phyloP scores from a whole-genome alignment of 2,329 filamentous ascomycete genomes.

The Aspergillus brasiliensis region DNA sequence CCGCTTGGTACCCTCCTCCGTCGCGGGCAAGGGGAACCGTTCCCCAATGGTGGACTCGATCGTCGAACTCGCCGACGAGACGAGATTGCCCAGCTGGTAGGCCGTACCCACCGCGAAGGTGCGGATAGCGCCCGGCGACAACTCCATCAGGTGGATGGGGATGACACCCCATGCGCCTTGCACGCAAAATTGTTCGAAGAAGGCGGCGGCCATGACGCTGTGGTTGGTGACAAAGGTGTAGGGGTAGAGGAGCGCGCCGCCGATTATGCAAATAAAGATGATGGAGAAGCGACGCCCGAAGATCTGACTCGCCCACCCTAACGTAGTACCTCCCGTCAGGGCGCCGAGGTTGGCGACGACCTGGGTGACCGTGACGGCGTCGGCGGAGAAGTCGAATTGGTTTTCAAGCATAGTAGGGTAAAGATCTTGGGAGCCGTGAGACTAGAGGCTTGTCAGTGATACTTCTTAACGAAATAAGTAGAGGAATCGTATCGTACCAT shows the following conservation, averaged over 20 bases:
- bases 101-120: conserved; percentile 65
- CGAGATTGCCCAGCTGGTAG: conserved; percentile 67
- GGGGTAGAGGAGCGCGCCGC: conserved; percentile 78
- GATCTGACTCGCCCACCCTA: conserved; percentile 70
- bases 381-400: conserved; percentile 57
- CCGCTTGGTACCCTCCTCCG: conserved; percentile 51
- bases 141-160: conserved; percentile 69
- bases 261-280: conserved; percentile 63
- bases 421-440: conserved; percentile 71
- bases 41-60: conserved; percentile 77
- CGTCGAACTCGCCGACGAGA: conserved; percentile 65
- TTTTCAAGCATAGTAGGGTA: conserved; percentile 64
- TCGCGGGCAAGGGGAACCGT: conserved; percentile 68
- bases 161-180: conserved; percentile 76
- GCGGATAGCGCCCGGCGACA: conserved; percentile 61
- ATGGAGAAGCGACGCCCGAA: conserved; percentile 71
- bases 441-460: conserved; percentile 36
- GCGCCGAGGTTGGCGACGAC: conserved; percentile 73
- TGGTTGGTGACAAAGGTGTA: conserved; percentile 70
- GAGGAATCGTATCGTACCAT: conserved; percentile 54
- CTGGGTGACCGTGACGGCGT: conserved; percentile 68
- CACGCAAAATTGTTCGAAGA: conserved; percentile 80
- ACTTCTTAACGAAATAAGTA: too few relatives aligned
- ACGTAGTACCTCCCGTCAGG: conserved; percentile 65
- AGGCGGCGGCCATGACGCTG: conserved; percentile 74